Base-by-base conservation (phyloP, 768 basidiomycete species). In the Boletellus ananas region DNA sequence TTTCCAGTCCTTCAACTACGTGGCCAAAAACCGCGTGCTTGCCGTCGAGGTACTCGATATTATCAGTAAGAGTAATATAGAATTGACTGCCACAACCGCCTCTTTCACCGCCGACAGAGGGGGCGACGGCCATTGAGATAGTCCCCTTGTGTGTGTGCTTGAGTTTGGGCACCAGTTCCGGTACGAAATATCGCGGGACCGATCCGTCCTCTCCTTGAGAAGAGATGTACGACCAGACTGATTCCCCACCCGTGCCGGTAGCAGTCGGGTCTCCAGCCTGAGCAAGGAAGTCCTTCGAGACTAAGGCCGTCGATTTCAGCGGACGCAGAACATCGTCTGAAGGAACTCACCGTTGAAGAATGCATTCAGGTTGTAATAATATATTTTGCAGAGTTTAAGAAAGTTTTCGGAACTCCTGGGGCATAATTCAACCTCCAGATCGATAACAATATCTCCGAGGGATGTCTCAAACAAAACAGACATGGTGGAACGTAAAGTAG, bases 391-490 rank as follows among this genome's bases (percentile, higher is more conserved):
- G 50, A 99, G 76, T 69, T 99, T 99, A 49, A 99, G 80, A 64
- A 98, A 98, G 75, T 98, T 99, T 68, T 91, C 84, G 71, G 88
- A 94, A 45, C 85, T 90, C 69, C 81, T 85, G 2, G 96, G 96
- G 70, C 94, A 97, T 34, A 75, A 74, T 8, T 94, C 91, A 25
- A 90, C 85, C 68, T 97, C 92, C 36, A 99, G 77, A 70, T 98
- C 96, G 62, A 98, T 91, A 52, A 98, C 92, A 49, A 99, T 78
- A 72, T 99, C 96, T 50, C 96, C 96, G 1, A 98, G 74, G 18
- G 94, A 97, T 4, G 96, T 99, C 76, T 98, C 96, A 57, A 98
- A 80, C 50, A 99, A 79, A 35, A 98, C 91, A 51, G 94, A 97
- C 96, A 97, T 96, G 41, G 33, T 10, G 16, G 29, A 47, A 29